Evolutionary conservation across 2,329 filamentous ascomycete species (phyloP).

Genomic region (Huntiella decipiens): DNA sequence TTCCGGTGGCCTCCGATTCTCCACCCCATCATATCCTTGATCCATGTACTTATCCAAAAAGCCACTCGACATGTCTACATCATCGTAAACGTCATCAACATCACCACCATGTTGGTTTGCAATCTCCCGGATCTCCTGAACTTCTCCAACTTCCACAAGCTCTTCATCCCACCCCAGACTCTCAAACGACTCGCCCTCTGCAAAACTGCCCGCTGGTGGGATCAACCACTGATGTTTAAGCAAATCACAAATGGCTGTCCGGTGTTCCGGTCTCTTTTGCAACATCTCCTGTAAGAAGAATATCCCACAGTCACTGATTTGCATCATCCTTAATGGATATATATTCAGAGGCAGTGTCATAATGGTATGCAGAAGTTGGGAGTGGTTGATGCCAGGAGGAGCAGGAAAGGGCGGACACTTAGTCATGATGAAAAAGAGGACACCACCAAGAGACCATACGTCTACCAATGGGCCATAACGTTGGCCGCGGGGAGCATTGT

Average conservation of each 20-base stretch:
- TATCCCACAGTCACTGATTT: slow-evolving; percentile 47
- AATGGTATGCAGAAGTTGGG: slow-evolving; percentile 65
- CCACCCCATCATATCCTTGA: not conserved
- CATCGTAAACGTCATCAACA: slow-evolving; percentile 4
- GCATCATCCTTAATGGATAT: slow-evolving; percentile 35
- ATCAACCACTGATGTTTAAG: slow-evolving; percentile 57
- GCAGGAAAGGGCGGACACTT: slow-evolving; percentile 65
- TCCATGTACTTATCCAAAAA: slow-evolving; percentile 5
- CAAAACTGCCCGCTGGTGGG: no score
- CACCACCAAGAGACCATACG: slow-evolving; percentile 88
- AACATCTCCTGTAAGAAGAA: slow-evolving; percentile 66
- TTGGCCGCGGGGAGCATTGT: slow-evolving; percentile 23
- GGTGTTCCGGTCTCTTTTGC: slow-evolving; percentile 55
- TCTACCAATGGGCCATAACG: slow-evolving; percentile 86
- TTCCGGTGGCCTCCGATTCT: not conserved
- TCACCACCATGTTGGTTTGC: not conserved
- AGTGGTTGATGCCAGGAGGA: slow-evolving; percentile 54
- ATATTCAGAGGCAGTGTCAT: slow-evolving; percentile 60
- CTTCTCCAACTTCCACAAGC: slow-evolving; percentile 24
- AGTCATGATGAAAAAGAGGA: slow-evolving; percentile 74
- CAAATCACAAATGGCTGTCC: slow-evolving; percentile 55
- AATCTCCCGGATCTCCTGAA: not conserved
- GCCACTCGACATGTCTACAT: slow-evolving; percentile 10
- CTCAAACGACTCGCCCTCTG: slow-evolving; percentile 6
- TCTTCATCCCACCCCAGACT: slow-evolving; percentile 15